Base-by-base conservation (phyloP, 2,329 filamentous ascomycete genomes). In the Penicillium paneum region DNA sequence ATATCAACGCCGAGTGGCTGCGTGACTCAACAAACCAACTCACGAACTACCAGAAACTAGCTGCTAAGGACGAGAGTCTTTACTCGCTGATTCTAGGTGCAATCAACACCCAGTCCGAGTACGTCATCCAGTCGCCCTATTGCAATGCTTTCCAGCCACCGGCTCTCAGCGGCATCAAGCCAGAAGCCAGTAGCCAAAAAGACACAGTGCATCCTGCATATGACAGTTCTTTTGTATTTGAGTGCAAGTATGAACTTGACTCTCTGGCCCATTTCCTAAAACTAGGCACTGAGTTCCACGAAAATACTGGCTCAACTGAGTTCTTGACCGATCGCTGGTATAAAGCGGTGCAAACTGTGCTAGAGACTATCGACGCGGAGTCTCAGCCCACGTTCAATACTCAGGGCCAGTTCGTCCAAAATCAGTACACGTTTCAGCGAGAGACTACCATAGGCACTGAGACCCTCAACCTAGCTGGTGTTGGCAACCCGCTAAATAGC, bases 211-310 rank as follows among this genome's bases (percentile, higher is more conserved):
- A 96, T 65, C 94, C 94, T 0, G 79, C 81, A 0, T 97, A 96
- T 69, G 91, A 97, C 67, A 88, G 88, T 0, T 83, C 81, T 0
- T 83, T 86, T 45, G 94, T 99, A 3, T 99, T 97, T 62, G 94
- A 99, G 74, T 99, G 94, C 83, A 99, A 99, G 75, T 99, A 97
- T 74, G 94, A 99, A 77, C 85, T 99, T 21, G 94, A 99, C 75
- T 97, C 92, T 8, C 80, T 99, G 0, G 94, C 92, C 0, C 88
- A 95, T 68, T 99, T 99, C 71, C 81, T 99, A 6, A 85, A 89
- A 0, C 77, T 99, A 2, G 84, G 82, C 17, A 97, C 96, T 66
- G 86, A 96, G 64, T 97, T 96, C 74, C 82, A 94, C 74, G 84
- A 88, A 36, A 82, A 90, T 67, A 95, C 91, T 0, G 81, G 81